Conservation (phyloP, 441 rosid genomes). For the Sinapis alba region DNA sequence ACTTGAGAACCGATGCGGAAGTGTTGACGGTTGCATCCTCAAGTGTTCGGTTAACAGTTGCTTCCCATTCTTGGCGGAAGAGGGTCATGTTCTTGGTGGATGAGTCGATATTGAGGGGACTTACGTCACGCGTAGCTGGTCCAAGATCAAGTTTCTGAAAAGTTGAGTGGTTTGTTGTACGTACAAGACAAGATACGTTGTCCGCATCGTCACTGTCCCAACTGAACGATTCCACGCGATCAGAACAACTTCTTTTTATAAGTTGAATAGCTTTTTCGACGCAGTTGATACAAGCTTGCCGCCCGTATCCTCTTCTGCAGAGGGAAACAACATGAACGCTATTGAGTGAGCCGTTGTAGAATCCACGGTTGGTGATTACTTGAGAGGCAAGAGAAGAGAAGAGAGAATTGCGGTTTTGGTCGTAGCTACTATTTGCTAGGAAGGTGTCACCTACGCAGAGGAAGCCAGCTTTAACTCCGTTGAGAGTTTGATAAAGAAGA, state of each 20-base stretch:
- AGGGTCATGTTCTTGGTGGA: conserved; percentile 21
- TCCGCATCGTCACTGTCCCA: conserved; percentile 16
- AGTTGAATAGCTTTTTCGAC: neutral
- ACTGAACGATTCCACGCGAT: conserved; percentile 27
- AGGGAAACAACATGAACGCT: conserved; percentile 37
- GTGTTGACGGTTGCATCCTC: conserved; percentile 13
- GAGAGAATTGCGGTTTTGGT: conserved; percentile 31
- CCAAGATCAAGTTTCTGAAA: conserved; percentile 18
- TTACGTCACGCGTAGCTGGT: conserved; percentile 5
- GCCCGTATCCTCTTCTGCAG: conserved; percentile 34
- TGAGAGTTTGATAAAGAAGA: conserved; percentile 14
- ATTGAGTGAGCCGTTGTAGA: conserved; percentile 34
- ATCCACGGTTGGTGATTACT: conserved; percentile 26
- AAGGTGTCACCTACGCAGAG: conserved; percentile 5
- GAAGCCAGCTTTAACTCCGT: conserved; percentile 23
- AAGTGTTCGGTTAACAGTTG: conserved; percentile 22
- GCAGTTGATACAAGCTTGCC: conserved; percentile 27
- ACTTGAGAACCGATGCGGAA: conserved; percentile 34
- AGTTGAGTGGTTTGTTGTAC: conserved; percentile 27
- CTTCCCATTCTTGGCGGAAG: conserved; percentile 30
- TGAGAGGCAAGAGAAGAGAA: conserved; percentile 36
- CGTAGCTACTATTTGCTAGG: conserved; percentile 26
- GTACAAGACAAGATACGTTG: conserved; percentile 37
- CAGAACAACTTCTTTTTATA: conserved; percentile 24
- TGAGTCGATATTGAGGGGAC: neutral